These are phyloP conservation scores for Malus asiatica DNA, from an alignment of 306 rosid genomes.

Conservation along the genomic window DNA sequence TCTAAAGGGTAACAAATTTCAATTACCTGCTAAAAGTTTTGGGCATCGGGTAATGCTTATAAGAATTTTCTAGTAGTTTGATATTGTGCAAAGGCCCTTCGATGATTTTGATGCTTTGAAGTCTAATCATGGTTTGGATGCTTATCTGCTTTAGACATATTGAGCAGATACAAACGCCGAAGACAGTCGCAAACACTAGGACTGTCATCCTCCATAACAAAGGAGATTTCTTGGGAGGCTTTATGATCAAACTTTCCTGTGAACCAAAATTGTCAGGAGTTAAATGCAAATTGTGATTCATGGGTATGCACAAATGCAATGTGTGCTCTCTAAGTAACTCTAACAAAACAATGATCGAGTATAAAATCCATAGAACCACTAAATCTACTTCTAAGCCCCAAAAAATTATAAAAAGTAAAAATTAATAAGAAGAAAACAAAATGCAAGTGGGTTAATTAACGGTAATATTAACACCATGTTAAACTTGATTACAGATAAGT, in stretches of 20 bases:
- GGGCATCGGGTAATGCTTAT: constrained; percentile 72
- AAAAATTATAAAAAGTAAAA: too few species aligned
- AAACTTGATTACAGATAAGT: not conserved
- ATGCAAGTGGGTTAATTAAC: not conserved
- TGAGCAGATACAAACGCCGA: constrained; percentile 59
- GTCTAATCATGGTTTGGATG: constrained; percentile 36
- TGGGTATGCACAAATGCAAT: not conserved
- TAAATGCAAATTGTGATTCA: not conserved
- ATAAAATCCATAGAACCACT: not conserved
- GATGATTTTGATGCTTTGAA: constrained; percentile 34
- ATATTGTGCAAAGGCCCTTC: constrained; percentile 30
- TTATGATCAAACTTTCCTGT: constrained; percentile 63
- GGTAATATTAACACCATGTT: constrained; percentile 8
- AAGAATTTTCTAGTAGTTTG: constrained; percentile 28
- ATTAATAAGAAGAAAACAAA: not conserved
- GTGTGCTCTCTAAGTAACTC: not conserved
- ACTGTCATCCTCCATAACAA: constrained; percentile 53
- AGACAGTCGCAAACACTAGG: constrained; percentile 56
- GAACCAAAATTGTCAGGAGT: constrained; percentile 1
- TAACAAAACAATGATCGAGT: not conserved
- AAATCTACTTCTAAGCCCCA: not conserved
- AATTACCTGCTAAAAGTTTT: constrained; percentile 72
- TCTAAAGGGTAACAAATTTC: constrained; percentile 3
- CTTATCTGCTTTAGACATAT: constrained; percentile 68
- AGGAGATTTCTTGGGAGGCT: constrained; percentile 73